Percentiles rank a stretch among this genome's conserved stretches.
Conservation (phyloP, 2,329 filamentous ascomycete genomes). For the Magnaporthiopsis poae region DNA sequence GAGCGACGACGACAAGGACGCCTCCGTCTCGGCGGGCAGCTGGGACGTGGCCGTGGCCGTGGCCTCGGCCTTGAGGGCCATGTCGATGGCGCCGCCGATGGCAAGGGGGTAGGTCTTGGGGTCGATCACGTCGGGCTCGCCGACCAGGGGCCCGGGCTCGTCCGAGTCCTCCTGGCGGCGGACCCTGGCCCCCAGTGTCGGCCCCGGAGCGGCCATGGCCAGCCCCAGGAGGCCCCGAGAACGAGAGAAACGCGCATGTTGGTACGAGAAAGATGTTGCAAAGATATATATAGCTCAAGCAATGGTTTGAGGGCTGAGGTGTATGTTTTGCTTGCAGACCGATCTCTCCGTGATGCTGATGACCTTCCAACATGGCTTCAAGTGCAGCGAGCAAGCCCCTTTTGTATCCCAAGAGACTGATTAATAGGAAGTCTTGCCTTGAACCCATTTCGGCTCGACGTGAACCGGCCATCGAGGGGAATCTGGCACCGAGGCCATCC, state of each 20-base stretch:
- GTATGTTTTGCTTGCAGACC: neutral
- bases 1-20: neutral
- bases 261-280: neutral
- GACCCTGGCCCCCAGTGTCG: neutral
- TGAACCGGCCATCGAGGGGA: neutral
- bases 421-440: neutral
- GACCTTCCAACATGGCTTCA: neutral
- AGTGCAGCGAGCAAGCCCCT: neutral
- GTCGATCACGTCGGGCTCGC: constrained; percentile 4
- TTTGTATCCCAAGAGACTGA: neutral
- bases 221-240: neutral
- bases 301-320: neutral
- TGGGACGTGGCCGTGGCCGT: neutral
- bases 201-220: neutral
- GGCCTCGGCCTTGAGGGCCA: neutral
- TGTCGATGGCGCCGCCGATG: constrained; percentile 6
- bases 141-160: constrained; percentile 2
- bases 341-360: neutral
- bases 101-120: neutral
- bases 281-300: neutral
- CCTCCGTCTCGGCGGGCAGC: neutral
- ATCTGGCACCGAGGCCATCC: neutral
- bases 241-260: neutral
- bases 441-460: neutral
- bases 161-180: neutral